Evolutionary conservation across 1,284 basidiomycete genomes (phyloP), one percentile per base, ranked within the genome.

Genomic region (Cystobasidium pallidum): DNA sequence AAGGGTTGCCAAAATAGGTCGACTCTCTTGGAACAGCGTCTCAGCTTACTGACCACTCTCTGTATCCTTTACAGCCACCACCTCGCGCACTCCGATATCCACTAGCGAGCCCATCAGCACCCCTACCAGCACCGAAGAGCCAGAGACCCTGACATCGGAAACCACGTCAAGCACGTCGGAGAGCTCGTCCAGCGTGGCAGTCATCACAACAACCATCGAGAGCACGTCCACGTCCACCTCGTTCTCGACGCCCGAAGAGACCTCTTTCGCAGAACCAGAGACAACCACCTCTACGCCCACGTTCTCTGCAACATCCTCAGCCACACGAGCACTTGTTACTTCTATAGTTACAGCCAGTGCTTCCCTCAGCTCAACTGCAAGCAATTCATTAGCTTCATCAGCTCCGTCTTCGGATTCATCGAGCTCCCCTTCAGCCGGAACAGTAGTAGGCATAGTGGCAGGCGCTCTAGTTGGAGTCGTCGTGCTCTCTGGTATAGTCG

Each of bases 391-490:
- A 24, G 63, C 66, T 17, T 62, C 49, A 52, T 55, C 49, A 28
- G 49, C 10, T n/a, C 21, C 66, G 19, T 24, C 24, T 15, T 62
- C 64, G 1, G 43, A 30, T n/a, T 39, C 8, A 24, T 30, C 51
- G 21, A 51, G 52, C 30, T 70, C 75, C 41, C 75, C 73, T 28
- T 67, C 65, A 24, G 78, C 80, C 0, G 80, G 80, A 21, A 78
- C 77, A 32, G 78, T 81, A 68, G 77, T 81, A 59, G 81, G 81
- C 17, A 80, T 81, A 73, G 80, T 81, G 66, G 80, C 80, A 4
- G 81, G 79, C 36, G 76, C 78, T 8, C 74, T 81, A 2, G 79
- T 78, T 36, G 81, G 80, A 26, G 75, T 81, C 52, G 79, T 79
- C 6, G 74, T 80, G 2, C 70, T 81, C n/a, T 80, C 79, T 7